Conservation (phyloP, 768 basidiomycete species). For the Hericium erinaceus region DNA sequence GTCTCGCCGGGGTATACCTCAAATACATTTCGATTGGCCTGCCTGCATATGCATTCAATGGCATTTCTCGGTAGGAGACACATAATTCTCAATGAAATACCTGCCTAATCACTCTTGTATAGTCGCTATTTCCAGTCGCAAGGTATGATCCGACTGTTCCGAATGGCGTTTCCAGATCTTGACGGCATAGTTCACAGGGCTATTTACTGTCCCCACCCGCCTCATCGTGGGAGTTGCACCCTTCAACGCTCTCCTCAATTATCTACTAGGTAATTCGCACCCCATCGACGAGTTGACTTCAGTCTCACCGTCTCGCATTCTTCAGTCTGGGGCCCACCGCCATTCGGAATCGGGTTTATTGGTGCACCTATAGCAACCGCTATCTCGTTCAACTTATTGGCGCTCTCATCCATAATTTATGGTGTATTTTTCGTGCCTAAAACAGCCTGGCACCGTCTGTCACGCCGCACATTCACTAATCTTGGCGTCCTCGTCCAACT, state of each 20-base stretch:
- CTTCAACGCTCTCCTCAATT: slow-evolving; percentile 77
- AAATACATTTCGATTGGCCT: slow-evolving; percentile 70
- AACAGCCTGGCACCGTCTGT: slow-evolving; percentile 80
- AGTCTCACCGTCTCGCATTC: slow-evolving; percentile 1
- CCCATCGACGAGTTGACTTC: slow-evolving; percentile 3
- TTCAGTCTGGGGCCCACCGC: slow-evolving; percentile 72
- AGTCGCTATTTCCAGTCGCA: slow-evolving; percentile 81
- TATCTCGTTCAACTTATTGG: slow-evolving; percentile 82
- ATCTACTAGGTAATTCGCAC: slow-evolving; percentile 52
- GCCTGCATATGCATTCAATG: slow-evolving; percentile 60
- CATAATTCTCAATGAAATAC: neutral
- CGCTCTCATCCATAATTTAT: slow-evolving; percentile 50
- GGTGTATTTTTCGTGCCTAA: slow-evolving; percentile 50
- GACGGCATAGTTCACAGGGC: slow-evolving; percentile 30
- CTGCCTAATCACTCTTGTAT: neutral
- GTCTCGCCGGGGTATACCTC: slow-evolving; percentile 67
- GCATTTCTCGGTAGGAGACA: slow-evolving; percentile 36
- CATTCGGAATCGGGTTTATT: slow-evolving; percentile 76
- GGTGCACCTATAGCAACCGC: slow-evolving; percentile 90
- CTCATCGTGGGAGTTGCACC: slow-evolving; percentile 80
- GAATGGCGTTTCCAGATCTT: neutral
- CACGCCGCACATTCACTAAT: slow-evolving; percentile 51
- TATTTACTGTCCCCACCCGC: slow-evolving; percentile 79
- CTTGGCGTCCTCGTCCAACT: slow-evolving; percentile 64
- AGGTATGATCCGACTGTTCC: slow-evolving; percentile 28